Evolutionary conservation across 2,329 filamentous ascomycete genomes (phyloP).

Genomic region (Ceratocystis variospora): DNA sequence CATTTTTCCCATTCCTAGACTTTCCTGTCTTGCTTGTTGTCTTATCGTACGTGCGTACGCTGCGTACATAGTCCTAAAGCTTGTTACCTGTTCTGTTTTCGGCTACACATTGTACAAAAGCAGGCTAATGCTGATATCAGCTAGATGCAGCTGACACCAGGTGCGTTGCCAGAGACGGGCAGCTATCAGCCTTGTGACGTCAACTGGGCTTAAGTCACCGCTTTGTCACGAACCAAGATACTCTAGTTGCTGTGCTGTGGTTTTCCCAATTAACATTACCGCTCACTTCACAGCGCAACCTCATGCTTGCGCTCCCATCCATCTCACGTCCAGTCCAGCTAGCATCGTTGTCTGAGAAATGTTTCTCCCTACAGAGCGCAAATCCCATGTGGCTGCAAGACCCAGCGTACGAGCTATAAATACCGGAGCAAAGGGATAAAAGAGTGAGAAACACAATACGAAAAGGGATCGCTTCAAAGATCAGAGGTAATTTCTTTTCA

Average conservation of each 20-base stretch:
- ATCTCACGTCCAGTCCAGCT: background rate
- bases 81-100: background rate
- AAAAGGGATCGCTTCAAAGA: background rate
- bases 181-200: background rate
- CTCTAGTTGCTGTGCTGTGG: no score
- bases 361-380: constrained; percentile 2
- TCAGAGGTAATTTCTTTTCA: background rate
- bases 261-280: background rate
- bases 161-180: background rate
- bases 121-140: background rate
- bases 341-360: background rate
- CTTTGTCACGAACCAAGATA: no score
- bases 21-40: background rate
- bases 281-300: background rate
- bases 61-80: background rate
- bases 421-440: background rate
- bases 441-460: background rate
- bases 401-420: background rate
- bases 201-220: background rate
- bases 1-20: background rate
- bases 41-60: background rate
- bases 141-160: background rate
- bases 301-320: background rate
- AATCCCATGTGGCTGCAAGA: constrained; percentile 7
- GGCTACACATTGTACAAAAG: background rate